Conservation (phyloP, 1,284 basidiomycete species). For the Ceratobasidium sp. region DNA sequence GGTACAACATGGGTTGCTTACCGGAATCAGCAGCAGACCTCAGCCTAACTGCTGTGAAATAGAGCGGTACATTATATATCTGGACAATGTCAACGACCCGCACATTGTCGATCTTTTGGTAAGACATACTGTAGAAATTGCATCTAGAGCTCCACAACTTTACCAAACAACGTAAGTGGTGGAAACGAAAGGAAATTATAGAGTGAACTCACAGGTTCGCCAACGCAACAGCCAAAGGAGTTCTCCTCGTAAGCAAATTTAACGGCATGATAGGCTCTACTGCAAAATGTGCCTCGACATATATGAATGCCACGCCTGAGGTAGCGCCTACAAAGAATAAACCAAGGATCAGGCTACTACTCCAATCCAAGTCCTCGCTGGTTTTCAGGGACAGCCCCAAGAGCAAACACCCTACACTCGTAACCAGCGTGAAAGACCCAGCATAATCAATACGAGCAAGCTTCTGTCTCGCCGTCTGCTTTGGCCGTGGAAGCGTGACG, state of each 20-base stretch:
- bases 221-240: slow-evolving; percentile 82
- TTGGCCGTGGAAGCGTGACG: slow-evolving; percentile 71
- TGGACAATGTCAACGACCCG: not conserved
- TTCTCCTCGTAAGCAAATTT: slow-evolving; percentile 77
- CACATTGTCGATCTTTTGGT: too few relatives aligned
- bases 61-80: slow-evolving; percentile 59
- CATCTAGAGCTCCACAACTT: too few relatives aligned
- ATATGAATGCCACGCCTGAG: slow-evolving; percentile 71
- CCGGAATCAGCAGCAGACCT: slow-evolving; percentile 79
- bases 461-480: slow-evolving; percentile 71
- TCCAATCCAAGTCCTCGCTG: slow-evolving; percentile 84
- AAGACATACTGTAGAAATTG: too few relatives aligned
- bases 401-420: slow-evolving; percentile 78
- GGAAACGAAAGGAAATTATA: not conserved
- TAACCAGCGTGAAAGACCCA: slow-evolving; percentile 83
- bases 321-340: slow-evolving; percentile 72
- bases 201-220: slow-evolving; percentile 72
- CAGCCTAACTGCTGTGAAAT: slow-evolving; percentile 66
- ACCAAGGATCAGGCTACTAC: slow-evolving; percentile 74
- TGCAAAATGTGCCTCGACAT: slow-evolving; percentile 79
- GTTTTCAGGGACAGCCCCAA: slow-evolving; percentile 84
- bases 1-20: slow-evolving; percentile 49
- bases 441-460: slow-evolving; percentile 84
- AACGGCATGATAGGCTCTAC: slow-evolving; percentile 89
- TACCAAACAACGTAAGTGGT: too few relatives aligned